Percentiles rank a stretch among this genome's conserved stretches.
Conservation (phyloP, 352 stramenopile species). For the Globisporangium parvum region DNA sequence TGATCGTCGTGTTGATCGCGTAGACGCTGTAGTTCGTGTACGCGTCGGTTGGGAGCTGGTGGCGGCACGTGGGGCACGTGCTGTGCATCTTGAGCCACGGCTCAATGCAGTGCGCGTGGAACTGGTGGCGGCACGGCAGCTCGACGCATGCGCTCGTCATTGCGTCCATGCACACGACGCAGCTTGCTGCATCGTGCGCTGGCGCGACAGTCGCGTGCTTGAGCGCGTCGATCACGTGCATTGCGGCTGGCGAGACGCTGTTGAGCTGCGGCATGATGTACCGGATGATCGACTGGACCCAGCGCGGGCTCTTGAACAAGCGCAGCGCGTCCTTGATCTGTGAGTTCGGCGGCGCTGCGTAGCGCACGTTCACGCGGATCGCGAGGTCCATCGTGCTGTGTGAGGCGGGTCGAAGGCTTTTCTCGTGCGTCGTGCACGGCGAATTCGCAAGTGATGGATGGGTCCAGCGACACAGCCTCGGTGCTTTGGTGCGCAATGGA, state of each 20-base stretch:
- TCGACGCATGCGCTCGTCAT: slow-evolving; percentile 48
- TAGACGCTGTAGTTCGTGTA: slow-evolving; percentile 87
- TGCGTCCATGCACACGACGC: slow-evolving; percentile 83
- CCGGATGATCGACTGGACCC: slow-evolving; percentile 87
- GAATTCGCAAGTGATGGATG: slow-evolving; percentile 10
- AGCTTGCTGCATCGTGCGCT: slow-evolving; percentile 21
- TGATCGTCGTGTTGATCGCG: slow-evolving; percentile 88
- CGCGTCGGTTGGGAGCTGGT: slow-evolving; percentile 73
- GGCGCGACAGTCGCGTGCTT: slow-evolving; percentile 32
- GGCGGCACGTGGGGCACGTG: slow-evolving; percentile 78
- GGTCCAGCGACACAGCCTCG: neutral
- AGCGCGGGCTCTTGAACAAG: slow-evolving; percentile 85
- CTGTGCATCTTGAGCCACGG: slow-evolving; percentile 85
- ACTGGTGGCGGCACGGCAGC: slow-evolving; percentile 75
- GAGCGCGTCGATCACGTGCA: slow-evolving; percentile 54
- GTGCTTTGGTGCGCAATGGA: neutral
- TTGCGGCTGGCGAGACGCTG: slow-evolving; percentile 64
- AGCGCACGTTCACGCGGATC: slow-evolving; percentile 86
- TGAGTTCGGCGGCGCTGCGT: slow-evolving; percentile 76
- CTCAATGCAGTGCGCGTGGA: slow-evolving; percentile 76
- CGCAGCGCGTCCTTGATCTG: slow-evolving; percentile 84
- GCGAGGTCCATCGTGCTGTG: slow-evolving; percentile 65
- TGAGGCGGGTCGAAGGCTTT: neutral
- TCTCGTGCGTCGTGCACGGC: neutral
- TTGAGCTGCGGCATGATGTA: slow-evolving; percentile 89